Conservation (phyloP, 2,329 filamentous ascomycete genomes). For the Alternaria solani region DNA sequence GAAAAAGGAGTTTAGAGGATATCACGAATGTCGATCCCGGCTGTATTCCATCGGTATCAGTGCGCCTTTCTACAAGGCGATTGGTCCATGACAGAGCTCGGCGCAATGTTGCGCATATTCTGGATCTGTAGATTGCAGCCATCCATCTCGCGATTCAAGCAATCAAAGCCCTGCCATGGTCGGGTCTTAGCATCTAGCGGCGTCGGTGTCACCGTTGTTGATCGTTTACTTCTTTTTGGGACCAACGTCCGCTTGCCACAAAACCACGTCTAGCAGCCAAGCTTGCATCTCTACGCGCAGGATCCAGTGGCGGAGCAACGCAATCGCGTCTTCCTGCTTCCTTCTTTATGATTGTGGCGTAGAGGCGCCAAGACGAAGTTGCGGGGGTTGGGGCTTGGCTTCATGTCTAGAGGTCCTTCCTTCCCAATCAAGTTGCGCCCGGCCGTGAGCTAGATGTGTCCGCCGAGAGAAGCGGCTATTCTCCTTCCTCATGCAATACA, state of each 20-base stretch:
- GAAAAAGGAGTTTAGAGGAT: neutral
- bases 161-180: neutral
- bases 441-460: slow-evolving; percentile 21
- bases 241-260: neutral
- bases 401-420: slow-evolving; percentile 29
- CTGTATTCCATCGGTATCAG: neutral
- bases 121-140: neutral
- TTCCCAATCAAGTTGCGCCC: slow-evolving; percentile 36
- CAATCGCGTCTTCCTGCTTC: slow-evolving; percentile 6
- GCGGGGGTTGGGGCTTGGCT: slow-evolving; percentile 21
- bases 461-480: slow-evolving; percentile 24
- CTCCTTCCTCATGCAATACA: slow-evolving; percentile 35
- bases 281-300: neutral
- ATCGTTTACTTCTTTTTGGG: neutral
- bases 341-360: slow-evolving; percentile 25
- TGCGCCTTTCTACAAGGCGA: neutral
- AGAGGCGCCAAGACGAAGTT: slow-evolving; percentile 21
- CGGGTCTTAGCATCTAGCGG: neutral
- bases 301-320: slow-evolving; percentile 4
- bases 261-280: neutral
- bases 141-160: neutral
- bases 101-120: neutral
- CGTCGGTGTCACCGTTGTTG: neutral
- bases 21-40: neutral
- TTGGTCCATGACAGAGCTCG: neutral